Conservation (phyloP, 352 stramenopile genomes). For the Pythium utonaiense region DNA sequence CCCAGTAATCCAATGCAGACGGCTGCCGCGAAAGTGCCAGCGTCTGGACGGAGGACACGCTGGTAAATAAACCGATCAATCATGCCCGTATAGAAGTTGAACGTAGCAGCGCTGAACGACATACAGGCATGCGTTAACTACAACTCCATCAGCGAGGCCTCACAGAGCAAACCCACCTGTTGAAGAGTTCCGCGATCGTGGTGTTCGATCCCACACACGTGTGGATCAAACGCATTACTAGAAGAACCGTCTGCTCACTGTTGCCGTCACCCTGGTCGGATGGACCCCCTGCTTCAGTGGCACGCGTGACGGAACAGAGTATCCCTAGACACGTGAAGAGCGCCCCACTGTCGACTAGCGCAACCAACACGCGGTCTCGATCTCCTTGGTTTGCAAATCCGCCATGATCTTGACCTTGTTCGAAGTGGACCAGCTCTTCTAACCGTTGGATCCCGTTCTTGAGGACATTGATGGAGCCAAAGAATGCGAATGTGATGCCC, state of each 20-base stretch:
- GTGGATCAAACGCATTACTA: conserved; percentile 20
- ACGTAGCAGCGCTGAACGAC: conserved; percentile 13
- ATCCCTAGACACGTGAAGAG: conserved; percentile 40
- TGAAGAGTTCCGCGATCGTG: conserved; percentile 17
- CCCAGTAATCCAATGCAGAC: conserved; percentile 6
- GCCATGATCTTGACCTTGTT: not conserved
- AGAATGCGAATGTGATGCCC: conserved; percentile 26
- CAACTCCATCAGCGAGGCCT: not conserved
- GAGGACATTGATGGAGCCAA: conserved; percentile 25
- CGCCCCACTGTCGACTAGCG: conserved; percentile 40
- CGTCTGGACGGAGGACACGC: not conserved
- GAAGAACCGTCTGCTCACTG: conserved; percentile 15
- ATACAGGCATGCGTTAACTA: not conserved
- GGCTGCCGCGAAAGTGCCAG: not conserved
- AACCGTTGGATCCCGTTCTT: conserved; percentile 26
- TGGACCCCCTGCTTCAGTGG: not conserved
- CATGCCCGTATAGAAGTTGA: conserved; percentile 29
- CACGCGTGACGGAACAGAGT: conserved; percentile 28
- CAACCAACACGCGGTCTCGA: conserved; percentile 27
- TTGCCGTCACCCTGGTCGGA: not conserved
- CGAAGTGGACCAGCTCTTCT: conserved; percentile 10
- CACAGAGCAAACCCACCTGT: too few relatives aligned
- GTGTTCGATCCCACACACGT: conserved; percentile 16
- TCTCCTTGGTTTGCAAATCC: not conserved
- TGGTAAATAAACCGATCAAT: conserved; percentile 14